Conservation (phyloP, 2,329 filamentous ascomycete genomes). For the Pleoardoris graminearum region DNA sequence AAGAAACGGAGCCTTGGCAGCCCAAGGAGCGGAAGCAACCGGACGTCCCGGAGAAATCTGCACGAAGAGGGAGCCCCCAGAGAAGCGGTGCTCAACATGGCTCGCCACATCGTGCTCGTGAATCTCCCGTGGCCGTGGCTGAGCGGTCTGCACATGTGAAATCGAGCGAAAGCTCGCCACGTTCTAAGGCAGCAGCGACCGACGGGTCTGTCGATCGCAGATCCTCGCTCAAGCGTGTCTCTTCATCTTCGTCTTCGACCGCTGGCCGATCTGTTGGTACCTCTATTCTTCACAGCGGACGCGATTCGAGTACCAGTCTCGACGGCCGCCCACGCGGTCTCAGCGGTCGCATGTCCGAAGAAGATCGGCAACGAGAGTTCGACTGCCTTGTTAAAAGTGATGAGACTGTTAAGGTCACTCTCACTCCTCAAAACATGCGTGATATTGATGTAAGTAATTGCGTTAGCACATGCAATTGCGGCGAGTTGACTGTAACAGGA, state of each 20-base stretch:
- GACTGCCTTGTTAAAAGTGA: slow-evolving; percentile 52
- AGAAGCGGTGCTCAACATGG: slow-evolving; percentile 20
- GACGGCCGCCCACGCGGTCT: slow-evolving; percentile 30
- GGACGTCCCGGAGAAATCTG: slow-evolving; percentile 7
- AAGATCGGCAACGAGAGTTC: slow-evolving; percentile 50
- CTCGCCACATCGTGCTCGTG: slow-evolving; percentile 22
- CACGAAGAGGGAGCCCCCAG: slow-evolving; percentile 10
- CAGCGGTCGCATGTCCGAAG: slow-evolving; percentile 42
- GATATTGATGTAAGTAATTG: slow-evolving; percentile 47
- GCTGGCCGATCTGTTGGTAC: slow-evolving; percentile 34
- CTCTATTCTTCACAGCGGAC: slow-evolving; percentile 36
- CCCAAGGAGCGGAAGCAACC: slow-evolving; percentile 12
- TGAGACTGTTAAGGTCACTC: slow-evolving; percentile 55
- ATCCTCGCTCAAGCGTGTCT: slow-evolving; percentile 37
- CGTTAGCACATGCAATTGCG: background rate
- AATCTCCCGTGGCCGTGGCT: slow-evolving; percentile 17
- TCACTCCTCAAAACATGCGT: slow-evolving; percentile 53
- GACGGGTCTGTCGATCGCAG: slow-evolving; percentile 27
- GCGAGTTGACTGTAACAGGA: slow-evolving; percentile 25
- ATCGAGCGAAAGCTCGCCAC: slow-evolving; percentile 28
- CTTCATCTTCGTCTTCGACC: slow-evolving; percentile 33
- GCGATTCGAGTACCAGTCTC: slow-evolving; percentile 40
- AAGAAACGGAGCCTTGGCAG: slow-evolving; percentile 31
- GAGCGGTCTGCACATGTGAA: slow-evolving; percentile 28
- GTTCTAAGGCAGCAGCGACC: slow-evolving; percentile 20